These are phyloP conservation scores for Nitzschia sp. DNA, from an alignment of 108 stramenopile genomes.

Conservation along the genomic window DNA sequence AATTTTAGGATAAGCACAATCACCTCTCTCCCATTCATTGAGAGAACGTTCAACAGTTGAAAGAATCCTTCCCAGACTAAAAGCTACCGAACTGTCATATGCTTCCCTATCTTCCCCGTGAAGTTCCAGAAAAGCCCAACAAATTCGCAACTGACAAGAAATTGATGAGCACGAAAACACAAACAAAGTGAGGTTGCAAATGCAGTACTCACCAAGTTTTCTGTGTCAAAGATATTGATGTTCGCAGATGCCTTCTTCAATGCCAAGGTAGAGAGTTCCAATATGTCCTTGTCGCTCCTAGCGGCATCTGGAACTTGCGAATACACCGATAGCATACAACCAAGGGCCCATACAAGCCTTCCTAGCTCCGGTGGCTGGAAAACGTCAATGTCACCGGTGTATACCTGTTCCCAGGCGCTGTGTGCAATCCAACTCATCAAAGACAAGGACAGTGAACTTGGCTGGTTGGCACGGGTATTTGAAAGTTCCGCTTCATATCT, in stretches of 20 bases:
- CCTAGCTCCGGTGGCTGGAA: slow-evolving; percentile 55
- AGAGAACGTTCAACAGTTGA: slow-evolving; percentile 46
- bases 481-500: slow-evolving; percentile 20
- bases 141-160: slow-evolving; percentile 29
- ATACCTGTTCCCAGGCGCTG: slow-evolving; percentile 7
- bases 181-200: neutral
- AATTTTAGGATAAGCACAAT: slow-evolving; percentile 5
- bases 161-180: neutral
- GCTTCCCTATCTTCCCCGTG: slow-evolving; percentile 11
- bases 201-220: slow-evolving; percentile 39
- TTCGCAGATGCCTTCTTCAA: slow-evolving; percentile 17
- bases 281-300: neutral
- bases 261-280: slow-evolving; percentile 21
- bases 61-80: slow-evolving; percentile 36
- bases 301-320: neutral
- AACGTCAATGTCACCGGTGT: slow-evolving; percentile 5
- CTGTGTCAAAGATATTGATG: slow-evolving; percentile 22
- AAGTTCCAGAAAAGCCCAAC: slow-evolving; percentile 48
- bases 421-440: slow-evolving; percentile 36
- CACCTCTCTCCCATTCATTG: slow-evolving; percentile 48
- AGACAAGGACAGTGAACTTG: slow-evolving; percentile 5
- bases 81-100: slow-evolving; percentile 13
- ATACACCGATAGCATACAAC: slow-evolving; percentile 27
- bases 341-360: slow-evolving; percentile 50
- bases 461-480: neutral